Evolutionary conservation across 495 filamentous ascomycete genomes (phyloP).

Genomic region (Saxophila tyrrhenica): DNA sequence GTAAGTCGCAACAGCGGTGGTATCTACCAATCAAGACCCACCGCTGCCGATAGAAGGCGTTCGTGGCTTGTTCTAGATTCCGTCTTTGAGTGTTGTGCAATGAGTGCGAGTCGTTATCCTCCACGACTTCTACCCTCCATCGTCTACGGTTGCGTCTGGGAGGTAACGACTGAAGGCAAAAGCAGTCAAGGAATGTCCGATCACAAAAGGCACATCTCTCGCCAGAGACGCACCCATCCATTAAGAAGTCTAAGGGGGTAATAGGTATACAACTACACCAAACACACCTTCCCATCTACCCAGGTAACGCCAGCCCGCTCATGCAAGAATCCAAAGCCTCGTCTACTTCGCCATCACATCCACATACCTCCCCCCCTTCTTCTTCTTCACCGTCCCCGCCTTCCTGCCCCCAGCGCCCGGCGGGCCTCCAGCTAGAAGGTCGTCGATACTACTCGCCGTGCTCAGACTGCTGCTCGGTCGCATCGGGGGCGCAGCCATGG

Average conservation of each 20-base stretch:
- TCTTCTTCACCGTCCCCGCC: constrained; percentile 48
- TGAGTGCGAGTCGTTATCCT: no score
- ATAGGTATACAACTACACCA: neutral
- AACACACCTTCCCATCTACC: neutral
- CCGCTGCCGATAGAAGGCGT: no score
- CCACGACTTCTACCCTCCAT: no score
- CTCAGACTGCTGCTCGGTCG: constrained; percentile 49
- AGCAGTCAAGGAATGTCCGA: no score
- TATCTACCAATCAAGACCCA: no score
- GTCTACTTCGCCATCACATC: constrained; percentile 68
- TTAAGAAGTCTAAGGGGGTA: neutral
- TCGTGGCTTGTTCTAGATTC: no score
- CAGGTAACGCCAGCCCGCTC: neutral
- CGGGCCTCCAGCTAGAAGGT: constrained; percentile 60
- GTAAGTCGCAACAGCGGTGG: no score
- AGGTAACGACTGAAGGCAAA: no score
- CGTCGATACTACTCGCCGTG: constrained; percentile 74
- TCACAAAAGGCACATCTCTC: neutral
- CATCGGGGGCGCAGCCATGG: constrained; percentile 14
- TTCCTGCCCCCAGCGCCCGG: constrained; percentile 58
- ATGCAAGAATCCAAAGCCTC: neutral
- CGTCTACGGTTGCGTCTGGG: no score
- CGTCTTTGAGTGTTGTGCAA: no score
- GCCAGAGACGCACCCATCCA: neutral
- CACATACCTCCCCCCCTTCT: constrained; percentile 75